Evolutionary conservation across 2,329 filamentous ascomycete species (phyloP).

Genomic region (Fonsecaea monophora): DNA sequence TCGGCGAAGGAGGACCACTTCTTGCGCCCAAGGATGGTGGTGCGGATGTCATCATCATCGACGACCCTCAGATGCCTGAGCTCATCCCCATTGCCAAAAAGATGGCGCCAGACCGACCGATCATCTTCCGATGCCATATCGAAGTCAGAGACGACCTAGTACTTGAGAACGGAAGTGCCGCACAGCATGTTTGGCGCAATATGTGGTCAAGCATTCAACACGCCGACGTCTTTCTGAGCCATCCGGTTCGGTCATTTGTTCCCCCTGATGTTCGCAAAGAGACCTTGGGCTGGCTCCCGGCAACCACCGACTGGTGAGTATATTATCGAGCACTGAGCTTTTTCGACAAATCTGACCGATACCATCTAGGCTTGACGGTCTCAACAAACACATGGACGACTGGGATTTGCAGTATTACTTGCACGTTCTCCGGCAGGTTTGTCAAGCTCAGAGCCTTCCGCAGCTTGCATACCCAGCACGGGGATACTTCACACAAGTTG

Average conservation of each 20-base stretch:
- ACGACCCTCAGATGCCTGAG: constrained; percentile 84
- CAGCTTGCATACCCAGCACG: constrained; percentile 64
- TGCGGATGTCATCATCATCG: constrained; percentile 77
- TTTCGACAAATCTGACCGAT: neutral
- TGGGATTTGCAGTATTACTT: constrained; percentile 78
- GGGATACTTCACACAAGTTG: constrained; percentile 78
- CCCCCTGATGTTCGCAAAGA: constrained; percentile 69
- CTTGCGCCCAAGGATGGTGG: constrained; percentile 70
- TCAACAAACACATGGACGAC: constrained; percentile 75
- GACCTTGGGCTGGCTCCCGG: constrained; percentile 77
- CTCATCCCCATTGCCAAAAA: constrained; percentile 78
- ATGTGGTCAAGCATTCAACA: constrained; percentile 74
- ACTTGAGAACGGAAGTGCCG: constrained; percentile 67
- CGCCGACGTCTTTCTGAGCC: constrained; percentile 81
- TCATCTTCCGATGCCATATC: constrained; percentile 83
- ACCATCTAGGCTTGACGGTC: constrained; percentile 69
- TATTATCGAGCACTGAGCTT: neutral
- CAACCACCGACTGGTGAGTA: constrained; percentile 76
- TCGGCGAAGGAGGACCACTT: constrained; percentile 70
- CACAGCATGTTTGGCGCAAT: constrained; percentile 76
- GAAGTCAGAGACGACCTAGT: constrained; percentile 79
- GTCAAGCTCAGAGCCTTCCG: constrained; percentile 60
- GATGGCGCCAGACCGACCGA: constrained; percentile 72
- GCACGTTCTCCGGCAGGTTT: constrained; percentile 72
- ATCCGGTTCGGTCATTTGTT: constrained; percentile 78